Base-by-base conservation (phyloP, 2,329 filamentous ascomycete genomes). In the Colletotrichum noveboracense region DNA sequence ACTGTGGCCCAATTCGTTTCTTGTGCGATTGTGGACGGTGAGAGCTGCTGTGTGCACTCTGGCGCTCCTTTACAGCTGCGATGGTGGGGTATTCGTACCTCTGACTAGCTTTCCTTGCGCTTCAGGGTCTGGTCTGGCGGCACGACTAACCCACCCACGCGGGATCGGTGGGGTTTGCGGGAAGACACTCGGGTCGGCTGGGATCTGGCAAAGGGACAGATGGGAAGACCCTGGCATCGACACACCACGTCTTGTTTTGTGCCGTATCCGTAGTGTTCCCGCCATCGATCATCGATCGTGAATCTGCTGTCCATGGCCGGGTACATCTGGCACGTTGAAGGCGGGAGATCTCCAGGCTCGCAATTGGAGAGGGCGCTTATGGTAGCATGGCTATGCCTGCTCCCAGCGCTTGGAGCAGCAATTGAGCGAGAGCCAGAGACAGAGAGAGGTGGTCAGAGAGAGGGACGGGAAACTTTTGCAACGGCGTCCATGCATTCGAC, bases 81-180 rank as follows among this genome's bases (percentile, higher is more conserved):
- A 21, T 55, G 26, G 61, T 30, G 62, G 70, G 70, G 70, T 64
- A 13, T 48, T n/a, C 18, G 9, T 48, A 6, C 10, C 34, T 24
- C 30, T 67, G 26, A 10, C 43, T n/a, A 16, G 28, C 26, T 64
- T 24, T 61, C 64, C 64, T 55, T 52, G n/a, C 43, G n/a, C 43
- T 52, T 64, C 65, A 76, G 74, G 70, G 70, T 69, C 70, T 74
- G 34, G 61, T 43, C 36, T 48, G 70, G 55, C 68, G 70, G 70
- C 65, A 24, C 61, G 64, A 13, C 52, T 72, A 66, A 66, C 62
- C 71, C 61, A 30, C 60, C 74, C 71, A 43, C 52, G 66, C 66
- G 71, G 74, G 71, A 76, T 70, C 34, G 66, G 71, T 76, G 74
- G 74, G 74, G 74, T 76, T 75, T 43, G 64, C 56, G 56, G 73